These are phyloP conservation scores for Corchorus capsularis DNA, from an alignment of 345 rosid genomes.

Conservation along the genomic window DNA sequence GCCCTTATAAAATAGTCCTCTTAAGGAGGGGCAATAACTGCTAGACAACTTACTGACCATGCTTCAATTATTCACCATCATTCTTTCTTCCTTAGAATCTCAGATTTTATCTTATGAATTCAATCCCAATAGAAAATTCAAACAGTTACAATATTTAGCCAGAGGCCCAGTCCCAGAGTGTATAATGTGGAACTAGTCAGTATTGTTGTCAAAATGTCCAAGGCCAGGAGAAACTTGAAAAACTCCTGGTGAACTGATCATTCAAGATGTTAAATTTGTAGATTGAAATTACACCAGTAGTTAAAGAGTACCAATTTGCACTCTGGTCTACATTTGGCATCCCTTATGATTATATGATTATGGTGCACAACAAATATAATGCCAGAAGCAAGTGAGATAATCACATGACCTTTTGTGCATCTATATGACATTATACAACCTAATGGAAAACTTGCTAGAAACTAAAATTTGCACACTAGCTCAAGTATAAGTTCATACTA, in stretches of 20 bases:
- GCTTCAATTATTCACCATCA: background rate
- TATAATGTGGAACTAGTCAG: background rate
- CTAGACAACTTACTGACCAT: background rate
- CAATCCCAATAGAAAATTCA: constrained; percentile 1
- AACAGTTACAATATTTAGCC: background rate
- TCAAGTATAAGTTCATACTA: background rate
- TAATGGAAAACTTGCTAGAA: background rate
- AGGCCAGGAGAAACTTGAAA: background rate
- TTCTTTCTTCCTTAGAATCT: background rate
- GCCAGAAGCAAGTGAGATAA: background rate
- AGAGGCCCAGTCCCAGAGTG: background rate
- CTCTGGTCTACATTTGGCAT: background rate
- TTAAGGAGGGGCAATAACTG: background rate
- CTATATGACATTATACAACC: background rate
- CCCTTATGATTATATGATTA: background rate
- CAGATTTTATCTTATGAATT: background rate
- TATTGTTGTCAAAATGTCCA: constrained; percentile 4
- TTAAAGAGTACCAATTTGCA: background rate
- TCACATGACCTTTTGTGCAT: background rate
- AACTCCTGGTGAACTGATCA: background rate
- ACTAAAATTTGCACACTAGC: background rate
- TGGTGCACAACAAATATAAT: background rate
- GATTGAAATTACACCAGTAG: background rate
- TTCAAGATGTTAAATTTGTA: background rate
- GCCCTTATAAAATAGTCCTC: background rate